phyloP scores from a whole-genome alignment of 108 stramenopile species.

The Cyclotella kingstonii region DNA sequence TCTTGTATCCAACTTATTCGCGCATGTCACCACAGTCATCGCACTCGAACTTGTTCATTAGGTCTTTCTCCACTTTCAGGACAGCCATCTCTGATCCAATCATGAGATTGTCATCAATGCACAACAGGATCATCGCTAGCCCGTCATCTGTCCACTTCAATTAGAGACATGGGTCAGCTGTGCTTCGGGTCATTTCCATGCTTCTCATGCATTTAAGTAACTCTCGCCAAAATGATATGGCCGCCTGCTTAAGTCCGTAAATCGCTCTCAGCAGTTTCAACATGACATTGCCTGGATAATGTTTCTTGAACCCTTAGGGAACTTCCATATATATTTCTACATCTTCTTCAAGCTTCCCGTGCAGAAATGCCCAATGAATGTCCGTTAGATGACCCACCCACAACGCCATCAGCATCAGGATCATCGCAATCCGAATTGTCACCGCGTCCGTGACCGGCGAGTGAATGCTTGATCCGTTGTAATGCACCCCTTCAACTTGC shows the following conservation, averaged over 20 bases:
- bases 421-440: too few species aligned
- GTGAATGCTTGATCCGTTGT: background rate
- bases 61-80: background rate
- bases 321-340: background rate
- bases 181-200: background rate
- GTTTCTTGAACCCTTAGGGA: background rate
- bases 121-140: background rate
- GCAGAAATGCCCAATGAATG: background rate
- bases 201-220: background rate
- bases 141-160: background rate
- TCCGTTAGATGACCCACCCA: background rate
- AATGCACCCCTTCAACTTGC: background rate
- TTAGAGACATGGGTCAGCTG: background rate
- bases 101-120: background rate
- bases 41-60: background rate
- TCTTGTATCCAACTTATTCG: background rate
- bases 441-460: background rate
- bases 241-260: slow-evolving; percentile 44
- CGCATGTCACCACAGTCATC: too few species aligned
- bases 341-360: background rate
- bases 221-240: background rate
- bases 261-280: background rate
- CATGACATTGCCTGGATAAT: background rate
- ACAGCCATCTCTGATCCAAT: background rate
- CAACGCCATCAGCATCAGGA: background rate